A percentile compares a stretch with the other conserved stretches of the same genome.
Evolutionary conservation across 2,329 filamentous ascomycete genomes (phyloP).

Genomic region (Pseudonectria buxi): DNA sequence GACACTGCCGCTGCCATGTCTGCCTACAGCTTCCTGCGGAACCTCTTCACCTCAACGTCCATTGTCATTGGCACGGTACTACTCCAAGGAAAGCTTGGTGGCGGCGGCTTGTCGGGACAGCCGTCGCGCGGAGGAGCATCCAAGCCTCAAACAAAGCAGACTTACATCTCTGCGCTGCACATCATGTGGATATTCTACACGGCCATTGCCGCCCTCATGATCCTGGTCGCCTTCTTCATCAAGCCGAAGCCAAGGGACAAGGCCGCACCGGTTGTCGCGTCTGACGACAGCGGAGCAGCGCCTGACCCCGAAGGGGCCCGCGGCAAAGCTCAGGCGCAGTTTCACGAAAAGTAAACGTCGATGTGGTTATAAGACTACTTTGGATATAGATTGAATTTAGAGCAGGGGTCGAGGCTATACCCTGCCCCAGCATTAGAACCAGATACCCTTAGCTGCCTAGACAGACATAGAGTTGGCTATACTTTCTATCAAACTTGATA

Average conservation of each 20-base stretch:
- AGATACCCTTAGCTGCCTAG: too few relatives aligned
- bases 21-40: constrained; percentile 60
- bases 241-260: constrained; percentile 5
- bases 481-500: too few relatives aligned
- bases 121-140: constrained; percentile 1
- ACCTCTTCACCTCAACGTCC: constrained; percentile 58
- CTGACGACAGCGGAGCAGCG: too few relatives aligned
- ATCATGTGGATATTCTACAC: constrained; percentile 18
- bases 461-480: too few relatives aligned
- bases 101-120: constrained; percentile 10
- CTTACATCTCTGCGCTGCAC: constrained; percentile 11
- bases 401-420: too few relatives aligned
- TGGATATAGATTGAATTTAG: too few relatives aligned
- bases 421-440: too few relatives aligned
- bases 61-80: constrained; percentile 69
- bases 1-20: constrained; percentile 62
- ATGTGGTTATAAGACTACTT: too few relatives aligned
- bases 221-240: constrained; percentile 9
- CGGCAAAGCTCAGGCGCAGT: too few relatives aligned
- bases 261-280: neutral
- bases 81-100: constrained; percentile 44
- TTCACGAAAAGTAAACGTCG: too few relatives aligned
- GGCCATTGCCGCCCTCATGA: constrained; percentile 8
- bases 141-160: constrained; percentile 6
- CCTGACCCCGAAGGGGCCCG: too few relatives aligned